phyloP scores from a whole-genome alignment of 1,139 yeast species.

The Candida albicans region DNA sequence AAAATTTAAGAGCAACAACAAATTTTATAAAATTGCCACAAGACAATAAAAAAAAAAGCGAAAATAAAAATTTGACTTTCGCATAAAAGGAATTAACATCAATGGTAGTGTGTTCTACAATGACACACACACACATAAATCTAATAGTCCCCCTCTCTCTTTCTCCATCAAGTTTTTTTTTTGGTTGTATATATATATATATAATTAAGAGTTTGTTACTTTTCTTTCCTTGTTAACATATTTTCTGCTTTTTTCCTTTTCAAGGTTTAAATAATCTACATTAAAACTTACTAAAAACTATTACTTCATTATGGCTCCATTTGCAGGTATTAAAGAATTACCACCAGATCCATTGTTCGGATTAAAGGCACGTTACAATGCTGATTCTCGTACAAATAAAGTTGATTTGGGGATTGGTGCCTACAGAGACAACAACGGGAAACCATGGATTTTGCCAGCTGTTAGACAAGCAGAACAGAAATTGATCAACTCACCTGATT shows the following conservation, averaged over 20 bases:
- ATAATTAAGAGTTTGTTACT: too few relatives aligned
- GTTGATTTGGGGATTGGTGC: constrained; percentile 96
- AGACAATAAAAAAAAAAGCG: neutral
- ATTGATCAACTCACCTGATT: constrained; percentile 48
- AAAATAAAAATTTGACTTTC: neutral
- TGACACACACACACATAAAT: too few relatives aligned
- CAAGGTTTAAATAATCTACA: too few relatives aligned
- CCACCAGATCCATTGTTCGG: constrained; percentile 86
- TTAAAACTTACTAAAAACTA: neutral
- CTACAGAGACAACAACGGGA: constrained; percentile 87
- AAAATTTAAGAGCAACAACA: neutral
- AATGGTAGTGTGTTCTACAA: too few relatives aligned
- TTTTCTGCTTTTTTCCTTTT: too few relatives aligned
- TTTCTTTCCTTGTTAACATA: too few relatives aligned
- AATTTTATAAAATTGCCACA: neutral
- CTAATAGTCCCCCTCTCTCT: too few relatives aligned
- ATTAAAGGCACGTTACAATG: constrained; percentile 69
- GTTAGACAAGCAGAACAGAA: constrained; percentile 72
- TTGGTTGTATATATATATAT: too few relatives aligned
- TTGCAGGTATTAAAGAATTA: constrained; percentile 53
- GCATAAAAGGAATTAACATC: neutral
- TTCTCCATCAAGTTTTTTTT: too few relatives aligned
- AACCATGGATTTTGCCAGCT: constrained; percentile 92
- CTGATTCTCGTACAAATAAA: constrained; percentile 66
- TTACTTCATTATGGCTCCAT: constrained; percentile 33